phyloP scores from a whole-genome alignment of 495 filamentous ascomycete genomes.

The Hypoxylon crocopeplum region DNA sequence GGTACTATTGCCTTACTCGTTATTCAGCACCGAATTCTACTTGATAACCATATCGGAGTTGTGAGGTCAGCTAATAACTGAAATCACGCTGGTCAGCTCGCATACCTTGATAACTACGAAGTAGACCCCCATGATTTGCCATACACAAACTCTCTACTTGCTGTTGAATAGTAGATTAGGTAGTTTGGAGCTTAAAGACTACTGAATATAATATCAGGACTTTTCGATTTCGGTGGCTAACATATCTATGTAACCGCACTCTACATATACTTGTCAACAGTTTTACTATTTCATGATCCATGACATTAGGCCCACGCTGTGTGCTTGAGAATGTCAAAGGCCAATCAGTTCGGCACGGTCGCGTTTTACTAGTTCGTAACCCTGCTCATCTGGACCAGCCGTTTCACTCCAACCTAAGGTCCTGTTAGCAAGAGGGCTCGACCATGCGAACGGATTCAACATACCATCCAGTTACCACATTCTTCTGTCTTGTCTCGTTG shows the following conservation, averaged over 20 bases:
- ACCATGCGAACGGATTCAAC: slow-evolving; percentile 42
- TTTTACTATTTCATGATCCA: slow-evolving; percentile 20
- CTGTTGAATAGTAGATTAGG: too few relatives aligned
- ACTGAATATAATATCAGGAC: too few relatives aligned
- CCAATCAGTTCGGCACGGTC: background rate
- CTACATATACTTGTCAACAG: slow-evolving; percentile 27
- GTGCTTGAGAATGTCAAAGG: slow-evolving; percentile 2
- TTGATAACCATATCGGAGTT: too few relatives aligned
- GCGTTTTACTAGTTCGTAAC: slow-evolving; percentile 56
- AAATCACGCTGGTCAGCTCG: too few relatives aligned
- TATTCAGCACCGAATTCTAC: background rate
- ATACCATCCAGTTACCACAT: slow-evolving; percentile 95
- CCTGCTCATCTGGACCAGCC: slow-evolving; percentile 89
- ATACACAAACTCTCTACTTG: too few relatives aligned
- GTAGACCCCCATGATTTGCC: too few relatives aligned
- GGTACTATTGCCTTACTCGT: background rate
- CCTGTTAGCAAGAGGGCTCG: slow-evolving; percentile 31
- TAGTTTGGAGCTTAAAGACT: too few relatives aligned
- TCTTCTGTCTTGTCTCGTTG: slow-evolving; percentile 82
- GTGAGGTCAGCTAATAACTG: too few relatives aligned
- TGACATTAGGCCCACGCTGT: background rate
- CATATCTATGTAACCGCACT: slow-evolving; percentile 32
- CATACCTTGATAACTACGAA: too few relatives aligned
- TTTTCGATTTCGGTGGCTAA: slow-evolving; percentile 24
- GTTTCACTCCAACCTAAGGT: slow-evolving; percentile 82